Evolutionary conservation across 176 grass and related monocot species (phyloP).

Genomic region (Oryza longistaminata): DNA sequence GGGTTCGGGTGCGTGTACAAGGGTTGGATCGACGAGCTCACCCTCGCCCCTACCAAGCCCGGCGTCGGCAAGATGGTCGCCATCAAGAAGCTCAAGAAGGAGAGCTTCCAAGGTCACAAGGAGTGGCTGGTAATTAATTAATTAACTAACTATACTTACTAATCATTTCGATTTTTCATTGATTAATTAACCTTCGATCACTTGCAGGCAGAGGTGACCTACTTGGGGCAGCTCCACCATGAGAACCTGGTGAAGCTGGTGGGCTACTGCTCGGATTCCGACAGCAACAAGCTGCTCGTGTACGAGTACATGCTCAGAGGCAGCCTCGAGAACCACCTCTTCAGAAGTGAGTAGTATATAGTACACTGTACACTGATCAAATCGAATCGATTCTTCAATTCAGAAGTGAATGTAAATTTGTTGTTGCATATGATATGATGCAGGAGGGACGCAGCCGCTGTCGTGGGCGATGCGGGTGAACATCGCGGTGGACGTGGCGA

Average conservation of each 20-base stretch:
- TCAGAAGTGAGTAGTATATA: conserved; percentile 48
- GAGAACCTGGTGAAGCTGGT: conserved; percentile 81
- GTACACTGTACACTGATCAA: no score
- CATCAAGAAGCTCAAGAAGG: conserved; percentile 88
- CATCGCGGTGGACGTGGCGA: conserved; percentile 73
- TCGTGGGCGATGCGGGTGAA: conserved; percentile 56
- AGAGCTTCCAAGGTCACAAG: conserved; percentile 83
- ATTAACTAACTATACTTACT: no score
- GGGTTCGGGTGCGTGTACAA: conserved; percentile 93
- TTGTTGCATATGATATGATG: no score
- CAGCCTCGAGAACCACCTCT: conserved; percentile 95
- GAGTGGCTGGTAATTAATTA: conserved; percentile 65
- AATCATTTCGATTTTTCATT: not conserved
- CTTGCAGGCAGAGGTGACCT: conserved; percentile 69
- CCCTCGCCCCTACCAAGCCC: conserved; percentile 55
- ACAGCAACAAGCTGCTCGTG: conserved; percentile 75
- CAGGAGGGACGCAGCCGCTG: conserved; percentile 62
- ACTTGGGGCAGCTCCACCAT: conserved; percentile 76
- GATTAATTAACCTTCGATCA: not conserved
- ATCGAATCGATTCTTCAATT: not conserved
- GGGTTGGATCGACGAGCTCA: conserved; percentile 85
- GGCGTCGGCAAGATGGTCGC: conserved; percentile 70
- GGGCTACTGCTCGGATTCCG: conserved; percentile 79
- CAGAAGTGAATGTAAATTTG: not conserved
- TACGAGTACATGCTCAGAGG: conserved; percentile 88